Conservation (phyloP, 257 asterid species). For the Nicotiana noctiflora region DNA sequence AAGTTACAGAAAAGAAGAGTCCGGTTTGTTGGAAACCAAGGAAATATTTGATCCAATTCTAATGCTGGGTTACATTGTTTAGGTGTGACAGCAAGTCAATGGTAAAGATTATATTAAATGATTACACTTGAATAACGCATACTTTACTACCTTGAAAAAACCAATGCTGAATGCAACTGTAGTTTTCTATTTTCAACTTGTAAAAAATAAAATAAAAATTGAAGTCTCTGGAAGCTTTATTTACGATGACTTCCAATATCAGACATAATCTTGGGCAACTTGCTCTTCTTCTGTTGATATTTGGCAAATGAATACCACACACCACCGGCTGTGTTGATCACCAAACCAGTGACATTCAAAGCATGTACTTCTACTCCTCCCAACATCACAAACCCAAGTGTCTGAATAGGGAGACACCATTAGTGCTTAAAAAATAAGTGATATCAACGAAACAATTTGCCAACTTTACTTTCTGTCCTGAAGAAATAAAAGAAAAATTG, state of each 20-base stretch:
- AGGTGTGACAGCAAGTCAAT: background rate
- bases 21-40: too few relatives aligned
- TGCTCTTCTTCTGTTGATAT: conserved; percentile 69
- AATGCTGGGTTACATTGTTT: too few relatives aligned
- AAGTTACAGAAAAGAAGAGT: too few relatives aligned
- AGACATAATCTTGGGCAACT: conserved; percentile 48
- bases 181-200: background rate
- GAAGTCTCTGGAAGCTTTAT: conserved; percentile 14
- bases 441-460: background rate
- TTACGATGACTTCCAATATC: conserved; percentile 44
- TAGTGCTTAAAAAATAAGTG: background rate
- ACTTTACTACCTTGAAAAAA: background rate
- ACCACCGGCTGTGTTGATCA: conserved; percentile 90
- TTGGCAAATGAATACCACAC: conserved; percentile 83
- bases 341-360: conserved; percentile 67
- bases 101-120: background rate
- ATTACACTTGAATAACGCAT: background rate
- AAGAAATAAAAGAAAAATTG: background rate
- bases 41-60: too few relatives aligned
- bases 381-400: conserved; percentile 69
- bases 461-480: too few relatives aligned
- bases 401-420: conserved; percentile 52
- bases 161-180: background rate
- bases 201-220: background rate
- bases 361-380: conserved; percentile 93